phyloP scores from a whole-genome alignment of 1,139 yeast genomes.

The Diutina mesorugosa region DNA sequence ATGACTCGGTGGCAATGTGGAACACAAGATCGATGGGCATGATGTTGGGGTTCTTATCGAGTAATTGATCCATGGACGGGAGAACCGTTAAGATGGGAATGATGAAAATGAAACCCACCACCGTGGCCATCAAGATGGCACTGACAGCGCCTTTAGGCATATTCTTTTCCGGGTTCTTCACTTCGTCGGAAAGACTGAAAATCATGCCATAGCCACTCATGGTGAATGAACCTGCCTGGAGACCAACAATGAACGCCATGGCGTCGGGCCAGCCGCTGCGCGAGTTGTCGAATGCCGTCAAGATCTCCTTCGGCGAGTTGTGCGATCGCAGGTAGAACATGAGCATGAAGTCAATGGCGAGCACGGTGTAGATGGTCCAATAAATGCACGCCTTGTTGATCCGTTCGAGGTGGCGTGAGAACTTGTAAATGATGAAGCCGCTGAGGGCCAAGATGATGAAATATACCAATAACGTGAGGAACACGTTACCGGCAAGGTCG shows the following conservation, averaged over 20 bases:
- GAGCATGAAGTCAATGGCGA: conserved; percentile 51
- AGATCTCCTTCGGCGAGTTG: conserved; percentile 44
- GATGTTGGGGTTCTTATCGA: conserved; percentile 51
- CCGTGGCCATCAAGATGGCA: conserved; percentile 49
- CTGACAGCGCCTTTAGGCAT: conserved; percentile 69
- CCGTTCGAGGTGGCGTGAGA: conserved; percentile 44
- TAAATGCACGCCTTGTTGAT: conserved; percentile 56
- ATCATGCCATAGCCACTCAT: conserved; percentile 76
- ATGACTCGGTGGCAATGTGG: conserved; percentile 57
- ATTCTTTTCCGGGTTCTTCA: conserved; percentile 57
- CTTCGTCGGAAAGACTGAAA: conserved; percentile 76
- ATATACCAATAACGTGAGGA: conserved; percentile 43
- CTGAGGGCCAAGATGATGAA: conserved; percentile 42
- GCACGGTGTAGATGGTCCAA: conserved; percentile 66
- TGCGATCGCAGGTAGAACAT: conserved; percentile 48
- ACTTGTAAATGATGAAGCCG: conserved; percentile 48
- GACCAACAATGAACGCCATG: conserved; percentile 58
- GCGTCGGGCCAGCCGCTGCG: conserved; percentile 51
- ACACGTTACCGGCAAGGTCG: conserved; percentile 43
- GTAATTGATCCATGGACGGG: conserved; percentile 44
- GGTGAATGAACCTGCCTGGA: conserved; percentile 69
- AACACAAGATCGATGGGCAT: conserved; percentile 58
- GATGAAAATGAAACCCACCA: conserved; percentile 61
- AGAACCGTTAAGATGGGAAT: conserved; percentile 59
- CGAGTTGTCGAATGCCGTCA: conserved; percentile 58